A percentile compares a stretch with the other conserved stretches of the same genome.
Evolutionary conservation across 164 flowering plant species (phyloP).

Genomic region (Annona cherimola): DNA sequence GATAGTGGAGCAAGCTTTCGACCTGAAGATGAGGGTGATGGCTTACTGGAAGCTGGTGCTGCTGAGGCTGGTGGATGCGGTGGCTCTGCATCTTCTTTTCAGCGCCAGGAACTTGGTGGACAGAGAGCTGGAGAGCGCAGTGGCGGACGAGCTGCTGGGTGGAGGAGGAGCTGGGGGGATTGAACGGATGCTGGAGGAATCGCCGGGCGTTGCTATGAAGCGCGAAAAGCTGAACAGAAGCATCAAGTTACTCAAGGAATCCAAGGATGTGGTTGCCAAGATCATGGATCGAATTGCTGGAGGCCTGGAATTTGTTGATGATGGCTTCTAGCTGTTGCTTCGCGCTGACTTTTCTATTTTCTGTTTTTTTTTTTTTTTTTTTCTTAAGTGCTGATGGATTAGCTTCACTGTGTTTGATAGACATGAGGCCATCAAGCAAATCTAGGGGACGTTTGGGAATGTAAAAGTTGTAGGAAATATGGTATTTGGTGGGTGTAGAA

Average conservation of each 20-base stretch:
- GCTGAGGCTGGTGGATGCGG: constrained; percentile 22
- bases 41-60: constrained; percentile 31
- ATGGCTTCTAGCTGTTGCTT: too few relatives aligned
- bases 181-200: constrained; percentile 24
- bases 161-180: constrained; percentile 18
- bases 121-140: background rate
- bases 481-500: too few relatives aligned
- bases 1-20: constrained; percentile 22
- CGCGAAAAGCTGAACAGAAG: constrained; percentile 21
- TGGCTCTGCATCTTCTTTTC: constrained; percentile 19
- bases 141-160: constrained; percentile 20
- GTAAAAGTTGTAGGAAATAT: too few relatives aligned
- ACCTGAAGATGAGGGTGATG: constrained; percentile 27
- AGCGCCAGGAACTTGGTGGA: background rate
- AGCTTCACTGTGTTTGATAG: too few relatives aligned
- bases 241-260: constrained; percentile 19
- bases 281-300: constrained; percentile 5
- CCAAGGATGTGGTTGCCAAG: constrained; percentile 6
- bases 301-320: too few relatives aligned
- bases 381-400: too few relatives aligned
- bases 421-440: too few relatives aligned
- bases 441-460: too few relatives aligned
- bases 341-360: too few relatives aligned
- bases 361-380: too few relatives aligned
- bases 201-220: constrained; percentile 17